Percentiles rank a stretch among this genome's conserved stretches.
Conservation (phyloP, 352 stramenopile species). For the Thalassiosira hispida region DNA sequence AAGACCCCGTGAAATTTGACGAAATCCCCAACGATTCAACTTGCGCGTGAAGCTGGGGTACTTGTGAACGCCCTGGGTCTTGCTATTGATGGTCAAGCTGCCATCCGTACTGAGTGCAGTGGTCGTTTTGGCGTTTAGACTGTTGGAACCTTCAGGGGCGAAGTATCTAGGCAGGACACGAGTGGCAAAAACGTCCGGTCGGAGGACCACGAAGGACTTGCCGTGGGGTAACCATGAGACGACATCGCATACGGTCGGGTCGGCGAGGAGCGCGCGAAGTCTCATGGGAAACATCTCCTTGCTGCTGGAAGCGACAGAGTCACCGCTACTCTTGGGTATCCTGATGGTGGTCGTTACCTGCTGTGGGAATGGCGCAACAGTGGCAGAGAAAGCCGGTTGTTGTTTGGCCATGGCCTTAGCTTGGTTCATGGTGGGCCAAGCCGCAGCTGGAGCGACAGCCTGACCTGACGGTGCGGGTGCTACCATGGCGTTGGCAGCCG, state of each 20-base stretch:
- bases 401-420: not conserved
- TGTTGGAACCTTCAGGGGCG: constrained; percentile 46
- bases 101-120: not conserved
- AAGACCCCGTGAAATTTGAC: constrained; percentile 70
- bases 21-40: constrained; percentile 80
- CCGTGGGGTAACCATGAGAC: constrained; percentile 77
- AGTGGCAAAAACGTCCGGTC: constrained; percentile 72
- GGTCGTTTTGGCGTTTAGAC: constrained; percentile 23
- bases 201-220: constrained; percentile 71
- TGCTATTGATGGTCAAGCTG: not conserved
- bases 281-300: constrained; percentile 76
- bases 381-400: not conserved
- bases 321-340: not conserved
- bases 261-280: constrained; percentile 66
- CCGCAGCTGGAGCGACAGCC: not conserved
- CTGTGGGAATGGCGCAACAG: not conserved
- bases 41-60: constrained; percentile 80
- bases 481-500: not conserved
- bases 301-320: not conserved
- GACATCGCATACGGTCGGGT: constrained; percentile 60
- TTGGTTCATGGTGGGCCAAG: not conserved
- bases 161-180: constrained; percentile 74
- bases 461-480: not conserved
- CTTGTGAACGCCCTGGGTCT: constrained; percentile 44
- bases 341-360: not conserved